Base-by-base conservation (phyloP, 805 yeast species). In the Metschnikowia continentalis region DNA sequence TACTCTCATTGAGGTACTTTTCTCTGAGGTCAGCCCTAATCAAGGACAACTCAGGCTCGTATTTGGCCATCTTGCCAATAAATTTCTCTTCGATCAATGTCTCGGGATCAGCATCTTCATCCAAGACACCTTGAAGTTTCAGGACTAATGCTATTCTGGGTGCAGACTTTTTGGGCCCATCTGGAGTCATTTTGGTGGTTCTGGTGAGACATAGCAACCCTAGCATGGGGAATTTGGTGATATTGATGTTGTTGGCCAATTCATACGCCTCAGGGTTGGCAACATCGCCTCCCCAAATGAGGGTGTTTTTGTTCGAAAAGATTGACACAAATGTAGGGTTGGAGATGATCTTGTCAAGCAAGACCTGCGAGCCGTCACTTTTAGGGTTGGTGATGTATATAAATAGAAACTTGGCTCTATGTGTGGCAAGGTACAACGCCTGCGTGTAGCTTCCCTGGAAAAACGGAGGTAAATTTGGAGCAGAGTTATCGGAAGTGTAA, bases 251-350 rank as follows among this genome's bases (percentile, higher is more conserved):
- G 61, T 86, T 84, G 0, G 96, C 86, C 14, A 90, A 83, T 59
- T 89, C 96, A 61, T 81, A 83, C 1, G 92, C 88, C 65, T 92
- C 98, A 19, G 90, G 81, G 50, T 83, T 82, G n/a, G 79, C 77
- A 22, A 86, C 80, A 62, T 88, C 85, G 7, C 97, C 96, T 39
- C 91, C 96, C 98, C 98, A 92, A 1, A 88, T 68, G 3, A 88
- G 56, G 43, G 76, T 77, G 19, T 78, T 77, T 76, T 72, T 35
- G n/a, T 55, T 51, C 15, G 61, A 49, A 43, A 71, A 71, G 2
- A 70, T 48, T 4, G 72, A 65, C 13, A 79, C 68, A 48, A 88
- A 81, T 23, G 64, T 66, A 2, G 74, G 76, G 52, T 79, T 73
- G 40, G 82, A 69, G 43, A 90, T 64, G 2, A 89, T 76, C 10